Evolutionary conservation across 2,329 filamentous ascomycete species (phyloP), one percentile per base, ranked within the genome.

Genomic region (Colletotrichum sp.): DNA sequence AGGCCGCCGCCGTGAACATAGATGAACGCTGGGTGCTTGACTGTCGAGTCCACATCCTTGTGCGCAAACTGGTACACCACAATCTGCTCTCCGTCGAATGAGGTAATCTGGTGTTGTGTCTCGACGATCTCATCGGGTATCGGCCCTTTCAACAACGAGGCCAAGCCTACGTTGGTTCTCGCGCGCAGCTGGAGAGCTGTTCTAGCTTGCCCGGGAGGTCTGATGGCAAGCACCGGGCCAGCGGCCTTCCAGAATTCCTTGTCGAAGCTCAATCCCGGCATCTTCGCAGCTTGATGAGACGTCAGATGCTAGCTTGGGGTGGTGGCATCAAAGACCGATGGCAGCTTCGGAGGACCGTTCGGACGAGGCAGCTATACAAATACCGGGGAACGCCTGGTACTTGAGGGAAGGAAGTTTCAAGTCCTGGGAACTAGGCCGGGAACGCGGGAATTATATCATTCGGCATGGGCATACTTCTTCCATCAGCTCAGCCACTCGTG

Each of bases 1-100:
- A 85, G 83, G 24, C 86, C 87, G 18, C 87, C 87, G n/a, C 85
- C 86, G 73, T 88, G 87, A 48, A 84, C 74, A 74, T 86, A 83
- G n/a, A 85, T 65, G n/a, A 86, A 79, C 2, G 83, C 84, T 7
- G 82, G 80, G 18, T 77, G 75, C 26, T 62, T 62, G 10, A 9
- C n/a, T 8, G 12, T 15, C 9, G 26, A 26, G 9, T 43, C 48
- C 13, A 24, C 21, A 3, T 2, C 30, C n/a, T 24, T 30, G 8
- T 36, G 15, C 2, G 74, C 60, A 65, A 75, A 75, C 5, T 66
- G 71, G 32, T 76, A 64, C 16, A 77, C 34, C 1, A 52, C 43
- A 24, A 77, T 71, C 8, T 66, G 62, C 16, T 32, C 52, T 21
- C 66, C 76, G 5, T 77, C 76, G 8, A 66, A 67, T 0, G 71